phyloP scores from a whole-genome alignment of 352 stramenopile genomes.

The Aphanomyces invadans region DNA sequence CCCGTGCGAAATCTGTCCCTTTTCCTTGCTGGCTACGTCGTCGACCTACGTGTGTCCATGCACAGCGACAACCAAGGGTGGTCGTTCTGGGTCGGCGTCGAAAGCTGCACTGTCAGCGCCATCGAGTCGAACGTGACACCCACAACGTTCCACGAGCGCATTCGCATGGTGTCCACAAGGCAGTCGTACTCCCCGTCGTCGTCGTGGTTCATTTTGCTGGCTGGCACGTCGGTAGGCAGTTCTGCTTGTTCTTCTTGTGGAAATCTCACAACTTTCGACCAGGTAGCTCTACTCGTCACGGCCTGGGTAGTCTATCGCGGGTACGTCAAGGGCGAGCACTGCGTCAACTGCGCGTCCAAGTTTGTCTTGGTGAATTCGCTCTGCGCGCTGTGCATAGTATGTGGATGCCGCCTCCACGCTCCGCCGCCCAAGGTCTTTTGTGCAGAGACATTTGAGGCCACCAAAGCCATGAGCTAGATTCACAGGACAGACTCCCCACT shows the following conservation, averaged over 20 bases:
- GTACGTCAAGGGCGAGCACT: conserved; percentile 38
- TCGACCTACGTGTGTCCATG: conserved; percentile 53
- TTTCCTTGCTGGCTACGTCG: conserved; percentile 48
- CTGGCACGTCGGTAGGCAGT: neutral
- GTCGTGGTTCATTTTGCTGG: conserved; percentile 31
- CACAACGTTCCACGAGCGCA: conserved; percentile 40
- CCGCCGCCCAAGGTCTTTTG: conserved; percentile 46
- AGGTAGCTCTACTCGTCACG: conserved; percentile 25
- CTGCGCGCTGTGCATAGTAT: conserved; percentile 47
- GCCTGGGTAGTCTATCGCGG: conserved; percentile 43
- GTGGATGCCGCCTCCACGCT: conserved; percentile 43
- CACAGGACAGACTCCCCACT: too few relatives aligned
- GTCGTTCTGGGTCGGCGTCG: conserved; percentile 57
- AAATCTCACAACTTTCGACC: neutral
- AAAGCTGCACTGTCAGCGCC: conserved; percentile 55
- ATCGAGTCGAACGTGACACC: conserved; percentile 39
- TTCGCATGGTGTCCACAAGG: conserved; percentile 50
- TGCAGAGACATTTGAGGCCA: neutral
- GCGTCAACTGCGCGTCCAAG: conserved; percentile 62
- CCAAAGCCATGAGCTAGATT: neutral
- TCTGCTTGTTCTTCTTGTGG: too few relatives aligned
- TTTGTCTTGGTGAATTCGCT: conserved; percentile 43
- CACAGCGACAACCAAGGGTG: conserved; percentile 37
- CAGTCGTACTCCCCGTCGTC: conserved; percentile 28
- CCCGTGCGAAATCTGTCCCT: conserved; percentile 39